A percentile compares a stretch with the other conserved stretches of the same genome.
Conservation (phyloP, 2,329 filamentous ascomycete species). For the Epichloe sp. region DNA sequence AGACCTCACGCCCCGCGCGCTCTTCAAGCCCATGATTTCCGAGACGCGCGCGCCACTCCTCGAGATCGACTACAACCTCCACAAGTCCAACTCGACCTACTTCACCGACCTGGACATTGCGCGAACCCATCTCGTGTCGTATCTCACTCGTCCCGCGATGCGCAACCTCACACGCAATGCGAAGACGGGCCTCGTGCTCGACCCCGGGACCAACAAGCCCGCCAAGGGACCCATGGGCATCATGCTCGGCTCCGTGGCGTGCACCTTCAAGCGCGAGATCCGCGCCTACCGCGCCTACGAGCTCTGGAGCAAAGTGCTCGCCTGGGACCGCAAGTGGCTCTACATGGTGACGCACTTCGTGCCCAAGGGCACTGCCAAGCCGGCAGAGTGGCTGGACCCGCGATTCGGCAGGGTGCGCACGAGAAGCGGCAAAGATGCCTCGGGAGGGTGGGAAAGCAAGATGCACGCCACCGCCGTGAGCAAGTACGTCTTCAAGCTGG, state of each 20-base stretch:
- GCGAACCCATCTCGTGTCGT: conserved; percentile 66
- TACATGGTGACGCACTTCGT: conserved; percentile 67
- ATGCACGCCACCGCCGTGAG: conserved; percentile 59
- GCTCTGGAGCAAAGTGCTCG: conserved; percentile 56
- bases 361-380: conserved; percentile 43
- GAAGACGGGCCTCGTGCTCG: conserved; percentile 28
- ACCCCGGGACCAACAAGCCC: conserved; percentile 33
- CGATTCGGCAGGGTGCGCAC: conserved; percentile 28
- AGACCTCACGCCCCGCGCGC: conserved; percentile 42
- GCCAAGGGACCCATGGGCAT: conserved; percentile 44
- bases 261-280: conserved; percentile 63
- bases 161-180: conserved; percentile 8
- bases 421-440: conserved; percentile 23
- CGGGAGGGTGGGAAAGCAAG: conserved; percentile 42
- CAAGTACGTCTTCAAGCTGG: conserved; percentile 77
- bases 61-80: conserved; percentile 78
- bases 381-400: conserved; percentile 38
- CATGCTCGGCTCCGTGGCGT: conserved; percentile 60
- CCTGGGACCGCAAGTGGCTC: conserved; percentile 74
- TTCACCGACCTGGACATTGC: conserved; percentile 77
- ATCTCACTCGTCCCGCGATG: conserved; percentile 41
- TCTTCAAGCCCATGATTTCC: conserved; percentile 61
- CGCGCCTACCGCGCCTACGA: conserved; percentile 56
- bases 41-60: conserved; percentile 53
- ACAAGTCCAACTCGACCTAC: conserved; percentile 77